A percentile compares a stretch with the other conserved stretches of the same genome.
These are phyloP conservation scores for Botryotinia convoluta DNA, from an alignment of 2,329 filamentous ascomycete genomes.

Conservation along the genomic window DNA sequence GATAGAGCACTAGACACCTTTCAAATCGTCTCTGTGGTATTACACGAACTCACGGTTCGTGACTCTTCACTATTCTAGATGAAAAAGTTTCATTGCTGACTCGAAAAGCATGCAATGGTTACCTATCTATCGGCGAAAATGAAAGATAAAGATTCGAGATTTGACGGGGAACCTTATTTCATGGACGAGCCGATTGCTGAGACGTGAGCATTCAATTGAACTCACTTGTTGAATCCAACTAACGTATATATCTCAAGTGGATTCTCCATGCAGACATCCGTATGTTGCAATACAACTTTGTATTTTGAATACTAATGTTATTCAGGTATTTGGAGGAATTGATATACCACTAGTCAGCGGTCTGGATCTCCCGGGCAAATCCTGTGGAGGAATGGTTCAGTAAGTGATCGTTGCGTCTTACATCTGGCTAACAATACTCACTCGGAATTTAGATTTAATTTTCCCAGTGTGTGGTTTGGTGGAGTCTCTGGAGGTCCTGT, in stretches of 20 bases:
- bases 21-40: not conserved
- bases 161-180: not conserved
- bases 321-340: not conserved
- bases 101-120: not conserved
- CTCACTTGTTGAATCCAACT: not conserved
- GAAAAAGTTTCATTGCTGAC: not conserved
- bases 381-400: not conserved
- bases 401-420: not conserved
- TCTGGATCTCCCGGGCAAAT: not conserved
- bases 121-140: no score
- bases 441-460: not conserved
- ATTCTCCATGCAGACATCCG: not conserved
- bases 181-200: not conserved
- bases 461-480: not conserved
- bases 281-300: not conserved
- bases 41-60: not conserved
- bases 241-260: not conserved
- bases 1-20: not conserved
- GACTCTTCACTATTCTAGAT: not conserved
- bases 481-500: no score
- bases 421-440: not conserved
- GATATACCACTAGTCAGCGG: not conserved
- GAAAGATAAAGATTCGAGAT: not conserved
- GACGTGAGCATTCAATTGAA: not conserved
- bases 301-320: not conserved